A percentile compares a stretch with the other conserved stretches of the same genome.
phyloP scores from a whole-genome alignment of 2,329 filamentous ascomycete genomes.

The Boeremia lycopersici region DNA sequence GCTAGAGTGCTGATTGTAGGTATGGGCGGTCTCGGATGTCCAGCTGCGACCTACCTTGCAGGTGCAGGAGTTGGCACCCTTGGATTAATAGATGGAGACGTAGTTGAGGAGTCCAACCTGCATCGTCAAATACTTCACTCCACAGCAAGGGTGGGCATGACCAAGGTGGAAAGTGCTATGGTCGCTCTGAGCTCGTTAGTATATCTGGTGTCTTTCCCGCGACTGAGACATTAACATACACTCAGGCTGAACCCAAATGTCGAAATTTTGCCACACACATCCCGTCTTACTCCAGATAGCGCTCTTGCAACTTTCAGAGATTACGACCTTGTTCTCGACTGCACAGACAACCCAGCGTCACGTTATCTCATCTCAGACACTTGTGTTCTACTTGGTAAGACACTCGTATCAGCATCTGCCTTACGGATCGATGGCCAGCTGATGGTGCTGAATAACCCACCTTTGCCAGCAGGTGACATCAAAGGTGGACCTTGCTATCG shows the following conservation, averaged over 20 bases:
- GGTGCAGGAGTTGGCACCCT: conserved; percentile 85
- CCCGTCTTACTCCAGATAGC: conserved; percentile 71
- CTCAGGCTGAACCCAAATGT: conserved; percentile 74
- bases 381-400: conserved; percentile 78
- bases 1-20: conserved; percentile 81
- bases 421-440: conserved; percentile 89
- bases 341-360: conserved; percentile 89
- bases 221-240: conserved; percentile 12
- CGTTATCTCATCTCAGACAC: conserved; percentile 93
- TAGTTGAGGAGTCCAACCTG: conserved; percentile 86
- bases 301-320: conserved; percentile 68
- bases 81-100: conserved; percentile 85
- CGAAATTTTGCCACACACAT: conserved; percentile 65
- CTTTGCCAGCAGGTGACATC: conserved; percentile 62
- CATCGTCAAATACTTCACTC: conserved; percentile 89
- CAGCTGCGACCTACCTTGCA: conserved; percentile 89
- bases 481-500: conserved; percentile 85
- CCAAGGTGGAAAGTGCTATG: conserved; percentile 77
- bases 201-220: background rate
- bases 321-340: conserved; percentile 90
- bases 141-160: conserved; percentile 70
- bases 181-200: conserved; percentile 53
- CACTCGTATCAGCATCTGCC: conserved; percentile 87
- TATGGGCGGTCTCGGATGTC: conserved; percentile 87
- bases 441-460: conserved; percentile 83